Evolutionary conservation across 2,329 filamentous ascomycete genomes (phyloP).

Genomic region (Fusarium stilboides): DNA sequence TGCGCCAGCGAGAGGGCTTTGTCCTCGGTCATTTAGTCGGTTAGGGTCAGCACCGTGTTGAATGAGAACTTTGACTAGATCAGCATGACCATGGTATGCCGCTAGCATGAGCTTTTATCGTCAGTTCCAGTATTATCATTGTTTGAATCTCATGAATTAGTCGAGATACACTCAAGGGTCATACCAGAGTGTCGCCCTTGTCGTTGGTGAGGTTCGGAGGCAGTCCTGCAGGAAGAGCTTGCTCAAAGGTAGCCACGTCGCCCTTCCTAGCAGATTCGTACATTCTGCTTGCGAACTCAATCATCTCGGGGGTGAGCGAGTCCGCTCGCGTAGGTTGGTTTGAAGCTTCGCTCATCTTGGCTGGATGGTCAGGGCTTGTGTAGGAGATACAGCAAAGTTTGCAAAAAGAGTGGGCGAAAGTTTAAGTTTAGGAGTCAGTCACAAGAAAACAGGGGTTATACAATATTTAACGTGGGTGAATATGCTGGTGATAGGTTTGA

Average conservation of each 20-base stretch:
- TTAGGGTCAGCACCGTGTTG: constrained; percentile 77
- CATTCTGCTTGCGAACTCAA: constrained; percentile 76
- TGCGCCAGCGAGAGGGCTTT: constrained; percentile 79
- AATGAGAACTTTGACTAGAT: constrained; percentile 73
- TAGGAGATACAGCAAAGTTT: background rate
- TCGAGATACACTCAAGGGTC: constrained; percentile 36
- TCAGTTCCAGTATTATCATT: constrained; percentile 11
- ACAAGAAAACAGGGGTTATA: background rate
- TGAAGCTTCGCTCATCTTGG: constrained; percentile 35
- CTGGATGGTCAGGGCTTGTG: background rate
- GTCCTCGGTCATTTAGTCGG: constrained; percentile 75
- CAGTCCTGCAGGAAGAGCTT: constrained; percentile 76
- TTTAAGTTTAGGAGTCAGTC: background rate
- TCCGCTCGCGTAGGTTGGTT: constrained; percentile 25
- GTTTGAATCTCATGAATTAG: background rate
- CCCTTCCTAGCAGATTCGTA: constrained; percentile 77
- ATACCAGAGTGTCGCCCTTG: constrained; percentile 79
- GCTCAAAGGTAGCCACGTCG: constrained; percentile 69
- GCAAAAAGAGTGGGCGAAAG: background rate
- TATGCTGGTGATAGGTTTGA: background rate
- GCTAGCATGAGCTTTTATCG: constrained; percentile 76
- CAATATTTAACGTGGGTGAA: background rate
- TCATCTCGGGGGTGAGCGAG: constrained; percentile 72
- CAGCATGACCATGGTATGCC: constrained; percentile 76
- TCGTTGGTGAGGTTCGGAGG: constrained; percentile 80